phyloP scores from a whole-genome alignment of 2,329 filamentous ascomycete genomes.

The Grosmannia penicillata region DNA sequence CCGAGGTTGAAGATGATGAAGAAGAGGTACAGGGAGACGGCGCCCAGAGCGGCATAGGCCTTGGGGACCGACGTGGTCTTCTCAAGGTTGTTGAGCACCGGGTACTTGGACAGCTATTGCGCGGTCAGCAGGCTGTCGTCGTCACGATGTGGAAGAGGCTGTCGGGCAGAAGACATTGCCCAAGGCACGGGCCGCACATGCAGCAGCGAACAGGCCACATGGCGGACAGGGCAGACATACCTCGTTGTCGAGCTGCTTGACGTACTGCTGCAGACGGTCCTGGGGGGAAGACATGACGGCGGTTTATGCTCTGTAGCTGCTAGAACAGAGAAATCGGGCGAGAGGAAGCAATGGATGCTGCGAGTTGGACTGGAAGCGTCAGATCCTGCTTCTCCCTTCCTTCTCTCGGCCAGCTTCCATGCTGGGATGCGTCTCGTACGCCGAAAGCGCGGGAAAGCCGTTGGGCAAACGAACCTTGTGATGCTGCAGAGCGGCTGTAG shows the following conservation, averaged over 20 bases:
- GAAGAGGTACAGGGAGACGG: slow-evolving; percentile 72
- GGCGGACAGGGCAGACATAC: slow-evolving; percentile 34
- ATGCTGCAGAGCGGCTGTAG: neutral
- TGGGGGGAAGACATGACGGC: slow-evolving; percentile 55
- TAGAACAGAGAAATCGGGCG: too few species aligned
- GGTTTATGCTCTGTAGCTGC: neutral
- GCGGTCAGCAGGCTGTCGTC: neutral
- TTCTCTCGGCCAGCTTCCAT: too few species aligned
- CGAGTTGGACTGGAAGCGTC: too few species aligned
- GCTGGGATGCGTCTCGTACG: too few species aligned
- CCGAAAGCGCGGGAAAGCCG: neutral
- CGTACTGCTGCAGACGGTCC: slow-evolving; percentile 61
- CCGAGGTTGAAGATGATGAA: slow-evolving; percentile 87
- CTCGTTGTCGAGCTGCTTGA: slow-evolving; percentile 71
- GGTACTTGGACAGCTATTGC: slow-evolving; percentile 72
- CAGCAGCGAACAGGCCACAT: neutral
- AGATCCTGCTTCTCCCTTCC: too few species aligned
- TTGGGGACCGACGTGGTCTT: slow-evolving; percentile 72
- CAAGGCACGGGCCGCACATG: neutral
- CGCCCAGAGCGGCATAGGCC: slow-evolving; percentile 66
- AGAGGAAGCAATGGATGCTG: too few species aligned
- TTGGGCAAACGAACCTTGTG: neutral
- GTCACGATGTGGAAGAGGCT: too few species aligned
- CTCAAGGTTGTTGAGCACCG: slow-evolving; percentile 70
- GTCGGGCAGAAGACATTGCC: slow-evolving; percentile 2